Conservation (phyloP, 1,139 yeast genomes). For the Candida neerlandica region DNA sequence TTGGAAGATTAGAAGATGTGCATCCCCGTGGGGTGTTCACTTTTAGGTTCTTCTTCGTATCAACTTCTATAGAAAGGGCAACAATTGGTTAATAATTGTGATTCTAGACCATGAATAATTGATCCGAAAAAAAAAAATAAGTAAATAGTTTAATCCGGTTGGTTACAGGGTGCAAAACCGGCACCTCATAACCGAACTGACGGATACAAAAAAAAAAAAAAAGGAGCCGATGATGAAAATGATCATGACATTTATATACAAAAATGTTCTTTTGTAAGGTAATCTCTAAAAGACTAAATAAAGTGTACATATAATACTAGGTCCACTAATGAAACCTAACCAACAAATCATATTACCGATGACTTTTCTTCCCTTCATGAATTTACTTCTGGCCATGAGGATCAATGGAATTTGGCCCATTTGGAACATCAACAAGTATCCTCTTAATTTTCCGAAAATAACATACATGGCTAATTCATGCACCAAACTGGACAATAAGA, state of each 20-base stretch:
- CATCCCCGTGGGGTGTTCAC: no score
- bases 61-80: no score
- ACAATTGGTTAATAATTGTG: no score
- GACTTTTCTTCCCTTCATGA: constrained; percentile 54
- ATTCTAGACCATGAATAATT: background rate
- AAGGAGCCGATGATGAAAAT: background rate
- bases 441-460: constrained; percentile 76
- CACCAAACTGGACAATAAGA: constrained; percentile 74
- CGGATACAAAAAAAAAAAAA: background rate
- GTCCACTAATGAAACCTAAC: constrained; percentile 90
- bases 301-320: constrained; percentile 82
- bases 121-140: background rate
- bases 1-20: no score
- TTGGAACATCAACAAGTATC: constrained; percentile 77
- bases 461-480: constrained; percentile 95
- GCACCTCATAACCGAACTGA: background rate
- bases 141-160: background rate
- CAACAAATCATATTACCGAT: constrained; percentile 86
- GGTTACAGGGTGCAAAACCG: background rate
- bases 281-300: constrained; percentile 66
- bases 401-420: constrained; percentile 80
- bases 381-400: constrained; percentile 52
- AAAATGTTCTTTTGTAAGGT: background rate
- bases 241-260: background rate
- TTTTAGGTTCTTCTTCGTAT: no score